Evolutionary conservation across 2,329 filamentous ascomycete genomes (phyloP), one percentile per base, ranked within the genome.

Genomic region (Periconia sp.): DNA sequence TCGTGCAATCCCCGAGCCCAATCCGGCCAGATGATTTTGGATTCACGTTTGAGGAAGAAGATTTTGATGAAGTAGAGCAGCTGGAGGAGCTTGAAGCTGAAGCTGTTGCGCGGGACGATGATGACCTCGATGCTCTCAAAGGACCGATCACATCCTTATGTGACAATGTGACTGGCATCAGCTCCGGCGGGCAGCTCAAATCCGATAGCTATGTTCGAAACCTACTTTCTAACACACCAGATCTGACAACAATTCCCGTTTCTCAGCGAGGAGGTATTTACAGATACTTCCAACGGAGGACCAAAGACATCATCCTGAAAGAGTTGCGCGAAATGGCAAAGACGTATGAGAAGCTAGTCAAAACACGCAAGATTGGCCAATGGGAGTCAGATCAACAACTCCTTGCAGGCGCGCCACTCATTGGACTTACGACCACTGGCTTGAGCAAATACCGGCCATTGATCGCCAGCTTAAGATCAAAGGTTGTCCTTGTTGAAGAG

Each of bases 391-490:
- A 84, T 49, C 76, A 82, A 33, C 82, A 83, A 47, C 47, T 70
- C 5, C 57, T 70, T 18, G 52, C 57, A 47, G 48, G 60, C 3
- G 76, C 82, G 6, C 83, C 79, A 51, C 68, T 88, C 23, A 80
- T 88, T 48, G 85, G 85, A 18, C 9, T 87, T 78, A 96, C 91
- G 0, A 92, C 89, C 0, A 95, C 91, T 0, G 90, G 91, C 1
- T 69, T 95, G 9, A 87, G 86, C 71, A 95, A 95, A 62, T 93
- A 94, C 56, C 85, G 90, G 3, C 83, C 82, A 1, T 77, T 93
- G 2, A 77, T 95, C 19, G 79, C 85, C 1, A 83, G 83, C 1
- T 68, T 93, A 5, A 78, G 82, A 27, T 89, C 91, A 0, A 83
- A 79, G 20, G 79, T 90, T 3, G 79, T 93, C 14, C 74, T 95